These are phyloP conservation scores for Cucumis sativus DNA, from an alignment of 306 rosid genomes.

Conservation along the genomic window Cucumber_9930_V3 NC_026655.2:2095501-2096000, in stretches of 20 bases:
- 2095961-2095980: not conserved
- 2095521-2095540: not conserved
- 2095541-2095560: not conserved
- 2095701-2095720: not conserved
- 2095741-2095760: not conserved
- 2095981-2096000: not conserved
- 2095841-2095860: not conserved
- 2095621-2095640: not conserved
- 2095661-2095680: not conserved
- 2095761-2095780: not conserved
- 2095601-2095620: not conserved
- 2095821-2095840: not conserved
- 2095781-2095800: not conserved
- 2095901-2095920: not conserved
- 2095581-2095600: not conserved
- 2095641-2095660: not conserved
- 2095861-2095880: not conserved
- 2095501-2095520: not conserved
- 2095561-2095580: not conserved
- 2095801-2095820: not conserved
- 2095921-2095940: not conserved
- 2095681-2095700: not conserved
- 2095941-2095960: not conserved
- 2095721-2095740: not conserved
- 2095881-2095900: not conserved